Evolutionary conservation across 495 filamentous ascomycete species (phyloP).

Genomic region (Entonaema liquescens): DNA sequence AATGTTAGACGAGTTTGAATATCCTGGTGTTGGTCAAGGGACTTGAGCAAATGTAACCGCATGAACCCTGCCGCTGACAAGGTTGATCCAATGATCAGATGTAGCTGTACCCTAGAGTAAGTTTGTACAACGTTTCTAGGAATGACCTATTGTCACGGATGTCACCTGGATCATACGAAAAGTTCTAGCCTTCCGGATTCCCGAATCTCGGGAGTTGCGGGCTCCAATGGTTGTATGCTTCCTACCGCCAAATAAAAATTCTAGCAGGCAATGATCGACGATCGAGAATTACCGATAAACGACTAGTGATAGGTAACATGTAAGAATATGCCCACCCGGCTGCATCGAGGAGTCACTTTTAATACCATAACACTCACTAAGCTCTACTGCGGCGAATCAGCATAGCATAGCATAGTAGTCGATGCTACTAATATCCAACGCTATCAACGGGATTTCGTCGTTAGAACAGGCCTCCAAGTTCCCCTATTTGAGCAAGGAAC

Average conservation of each 20-base stretch:
- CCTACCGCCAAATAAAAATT: neutral
- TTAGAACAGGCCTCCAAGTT: neutral
- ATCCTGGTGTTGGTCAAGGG: neutral
- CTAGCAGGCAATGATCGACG: slow-evolving; percentile 5
- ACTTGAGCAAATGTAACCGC: neutral
- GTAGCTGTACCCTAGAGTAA: neutral
- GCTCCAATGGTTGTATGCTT: slow-evolving; percentile 10
- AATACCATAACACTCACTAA: neutral
- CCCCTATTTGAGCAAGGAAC: neutral
- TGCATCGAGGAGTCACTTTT: neutral
- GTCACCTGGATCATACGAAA: neutral
- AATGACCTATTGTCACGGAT: neutral
- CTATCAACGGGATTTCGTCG: neutral
- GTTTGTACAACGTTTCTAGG: neutral
- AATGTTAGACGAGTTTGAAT: neutral
- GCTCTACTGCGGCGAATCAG: neutral
- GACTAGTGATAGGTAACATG: neutral
- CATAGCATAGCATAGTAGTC: neutral
- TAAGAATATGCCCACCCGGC: neutral
- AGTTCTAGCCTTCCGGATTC: neutral
- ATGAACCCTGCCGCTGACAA: neutral
- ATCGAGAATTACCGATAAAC: neutral
- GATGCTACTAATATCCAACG: neutral
- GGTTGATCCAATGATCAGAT: slow-evolving; percentile 1
- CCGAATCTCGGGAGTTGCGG: neutral